phyloP scores from a whole-genome alignment of 371 early-diverging fungal species.

The Choanephora cucurbitarum region DNA sequence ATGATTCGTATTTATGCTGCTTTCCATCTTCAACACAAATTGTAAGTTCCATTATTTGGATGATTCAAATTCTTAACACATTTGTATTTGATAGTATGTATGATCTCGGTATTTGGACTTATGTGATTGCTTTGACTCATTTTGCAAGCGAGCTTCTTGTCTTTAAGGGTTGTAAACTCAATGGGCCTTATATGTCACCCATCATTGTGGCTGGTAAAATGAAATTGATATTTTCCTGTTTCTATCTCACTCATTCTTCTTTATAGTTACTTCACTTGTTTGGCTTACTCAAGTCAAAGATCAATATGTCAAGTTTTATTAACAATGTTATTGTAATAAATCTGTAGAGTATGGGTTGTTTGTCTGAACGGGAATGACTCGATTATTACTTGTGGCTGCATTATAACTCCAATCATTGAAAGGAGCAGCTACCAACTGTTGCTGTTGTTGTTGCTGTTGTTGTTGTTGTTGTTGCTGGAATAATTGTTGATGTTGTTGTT shows the following conservation, averaged over 20 bases:
- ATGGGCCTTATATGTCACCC: conserved; percentile 66
- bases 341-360: conserved; percentile 55
- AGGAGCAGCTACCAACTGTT: conserved; percentile 21
- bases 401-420: conserved; percentile 34
- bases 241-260: conserved; percentile 3
- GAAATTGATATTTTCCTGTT: too few relatives aligned
- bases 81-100: conserved; percentile 67
- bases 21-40: conserved; percentile 69
- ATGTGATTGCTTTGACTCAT: conserved; percentile 68
- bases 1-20: conserved; percentile 79
- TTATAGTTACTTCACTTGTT: conserved; percentile 23
- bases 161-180: conserved; percentile 70
- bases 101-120: conserved; percentile 72
- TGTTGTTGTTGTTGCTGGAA: conserved; percentile 16
- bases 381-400: conserved; percentile 28
- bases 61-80: neutral
- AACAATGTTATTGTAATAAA: conserved; percentile 28
- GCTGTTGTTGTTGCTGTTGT: conserved; percentile 26
- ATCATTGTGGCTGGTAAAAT: conserved; percentile 67
- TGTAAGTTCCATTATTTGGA: conserved; percentile 45
- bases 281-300: conserved; percentile 44
- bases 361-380: conserved; percentile 27
- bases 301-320: conserved; percentile 37
- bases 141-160: conserved; percentile 71
- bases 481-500: conserved; percentile 11